Base-by-base conservation (phyloP, 257 asterid species). In the Solanum sparsipilum region DNA sequence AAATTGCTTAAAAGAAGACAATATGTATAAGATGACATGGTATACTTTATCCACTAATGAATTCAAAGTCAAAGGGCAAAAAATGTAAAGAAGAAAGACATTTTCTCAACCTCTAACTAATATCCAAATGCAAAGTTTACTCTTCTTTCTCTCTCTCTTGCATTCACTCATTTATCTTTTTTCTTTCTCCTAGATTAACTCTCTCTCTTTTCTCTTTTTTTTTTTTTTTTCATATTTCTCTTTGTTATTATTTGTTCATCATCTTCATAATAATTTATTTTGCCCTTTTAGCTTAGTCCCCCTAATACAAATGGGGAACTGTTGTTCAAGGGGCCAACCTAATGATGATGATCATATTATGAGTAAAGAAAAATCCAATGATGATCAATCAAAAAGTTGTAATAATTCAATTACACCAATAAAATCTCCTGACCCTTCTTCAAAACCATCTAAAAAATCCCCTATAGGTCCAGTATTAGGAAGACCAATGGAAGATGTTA, bases 401-500 rank as follows among this genome's bases (percentile, higher is more conserved):
- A 78, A 78, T 13, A 76, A 76, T 35, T 34, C 36, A 34, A 48
- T 52, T 27, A 85, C 88, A n/a, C 15, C 92, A 18, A 21, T 92
- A 25, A 88, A 87, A 12, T 58, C 91, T 5, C 91, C 95, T 0
- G 87, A 83, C 63, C 90, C 88, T 39, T 87, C 94, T 7, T 11
- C 87, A 16, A 90, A 89, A 76, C 90, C 94, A 2, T n/a, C 92
- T 0, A 94, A 94, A 88, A 56, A 36, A 2, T 76, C 91, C 27
- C 92, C 95, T 0, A 90, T 92, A 5, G 99, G 98, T 7, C 95
- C 93, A 13, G 98, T 96, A 7, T 90, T 96, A 18, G 94, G 95
- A n/a, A 93, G 98, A 18, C 98, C 98, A 8, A 96, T 96, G 98
- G 98, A 94, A 88, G 98, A 96, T 83, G 90, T 96, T 12, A 88